Percentiles rank a stretch among this genome's conserved stretches.
These are phyloP conservation scores for Acrocalymma vagum DNA, from an alignment of 2,329 filamentous ascomycete genomes.

Conservation along the genomic window DNA sequence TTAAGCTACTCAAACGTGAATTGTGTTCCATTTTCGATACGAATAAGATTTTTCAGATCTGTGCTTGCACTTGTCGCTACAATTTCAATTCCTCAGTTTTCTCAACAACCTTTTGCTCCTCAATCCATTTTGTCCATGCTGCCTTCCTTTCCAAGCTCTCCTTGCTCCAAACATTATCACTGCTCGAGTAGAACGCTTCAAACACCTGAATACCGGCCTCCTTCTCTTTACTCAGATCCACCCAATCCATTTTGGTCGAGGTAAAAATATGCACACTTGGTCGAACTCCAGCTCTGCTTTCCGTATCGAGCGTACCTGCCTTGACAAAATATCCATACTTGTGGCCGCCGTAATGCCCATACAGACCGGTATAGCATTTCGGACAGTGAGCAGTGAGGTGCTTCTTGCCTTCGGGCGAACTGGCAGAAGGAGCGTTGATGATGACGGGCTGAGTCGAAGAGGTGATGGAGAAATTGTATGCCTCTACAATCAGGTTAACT, in stretches of 20 bases:
- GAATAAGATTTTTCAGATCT: no score
- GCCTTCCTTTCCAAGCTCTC: constrained; percentile 19
- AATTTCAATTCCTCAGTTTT: no score
- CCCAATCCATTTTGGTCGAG: constrained; percentile 50
- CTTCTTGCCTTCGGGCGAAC: constrained; percentile 49
- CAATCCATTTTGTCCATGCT: constrained; percentile 8
- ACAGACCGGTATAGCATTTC: constrained; percentile 52
- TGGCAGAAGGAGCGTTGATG: constrained; percentile 49
- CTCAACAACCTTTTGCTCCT: constrained; percentile 9
- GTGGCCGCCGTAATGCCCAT: constrained; percentile 51
- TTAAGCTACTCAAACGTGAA: no score
- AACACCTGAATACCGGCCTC: constrained; percentile 33
- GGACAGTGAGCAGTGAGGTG: constrained; percentile 56
- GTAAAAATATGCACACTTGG: constrained; percentile 58
- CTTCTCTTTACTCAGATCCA: constrained; percentile 48
- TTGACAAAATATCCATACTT: constrained; percentile 49
- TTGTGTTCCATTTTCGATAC: no score
- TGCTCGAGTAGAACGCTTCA: constrained; percentile 20
- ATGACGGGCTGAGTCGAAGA: constrained; percentile 30
- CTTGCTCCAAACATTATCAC: constrained; percentile 23
- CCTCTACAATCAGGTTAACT: constrained; percentile 55
- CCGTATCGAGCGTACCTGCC: constrained; percentile 55
- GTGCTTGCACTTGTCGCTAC: no score
- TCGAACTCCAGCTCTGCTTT: constrained; percentile 40
- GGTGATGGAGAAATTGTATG: constrained; percentile 43